A percentile compares a stretch with the other conserved stretches of the same genome.
These are phyloP conservation scores for Collybia nuda DNA, from an alignment of 768 basidiomycete genomes.

Conservation along the genomic window DNA sequence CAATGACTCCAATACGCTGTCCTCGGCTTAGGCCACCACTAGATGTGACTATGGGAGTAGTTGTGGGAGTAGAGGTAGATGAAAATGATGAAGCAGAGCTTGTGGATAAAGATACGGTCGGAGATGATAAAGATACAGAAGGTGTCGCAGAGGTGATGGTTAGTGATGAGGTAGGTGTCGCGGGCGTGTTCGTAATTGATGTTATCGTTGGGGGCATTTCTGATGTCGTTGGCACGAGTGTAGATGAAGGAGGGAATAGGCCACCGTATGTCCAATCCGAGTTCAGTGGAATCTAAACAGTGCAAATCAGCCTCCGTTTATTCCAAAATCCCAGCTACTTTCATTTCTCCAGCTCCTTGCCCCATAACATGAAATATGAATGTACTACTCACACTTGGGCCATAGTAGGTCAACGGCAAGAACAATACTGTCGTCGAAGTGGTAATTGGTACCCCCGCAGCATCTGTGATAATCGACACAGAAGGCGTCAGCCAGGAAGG, in stretches of 20 bases:
- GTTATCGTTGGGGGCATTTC: slow-evolving; percentile 2
- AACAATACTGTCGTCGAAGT: slow-evolving; percentile 59
- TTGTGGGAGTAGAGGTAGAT: slow-evolving; percentile 26
- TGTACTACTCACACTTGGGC: slow-evolving; percentile 66
- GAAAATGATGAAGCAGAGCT: slow-evolving; percentile 23
- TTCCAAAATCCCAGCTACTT: background rate
- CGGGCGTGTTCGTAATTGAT: slow-evolving; percentile 21
- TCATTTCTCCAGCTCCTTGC: background rate
- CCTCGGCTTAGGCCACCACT: slow-evolving; percentile 27
- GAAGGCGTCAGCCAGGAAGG: slow-evolving; percentile 72
- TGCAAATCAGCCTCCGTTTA: too few relatives aligned
- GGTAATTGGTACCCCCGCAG: slow-evolving; percentile 49
- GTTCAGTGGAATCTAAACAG: slow-evolving; percentile 63
- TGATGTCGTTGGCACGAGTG: slow-evolving; percentile 23
- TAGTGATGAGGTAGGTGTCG: slow-evolving; percentile 17
- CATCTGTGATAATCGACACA: slow-evolving; percentile 52
- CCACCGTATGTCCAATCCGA: slow-evolving; percentile 76
- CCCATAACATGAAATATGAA: background rate
- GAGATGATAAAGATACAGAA: slow-evolving; percentile 23
- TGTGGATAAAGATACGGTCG: slow-evolving; percentile 24
- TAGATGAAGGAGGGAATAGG: slow-evolving; percentile 59
- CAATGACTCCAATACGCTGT: slow-evolving; percentile 54
- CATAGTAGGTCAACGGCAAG: slow-evolving; percentile 78
- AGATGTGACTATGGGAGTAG: slow-evolving; percentile 13
- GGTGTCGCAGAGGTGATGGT: slow-evolving; percentile 29